phyloP scores from a whole-genome alignment of 2,329 filamentous ascomycete species.

The Colletotrichum musae region DNA sequence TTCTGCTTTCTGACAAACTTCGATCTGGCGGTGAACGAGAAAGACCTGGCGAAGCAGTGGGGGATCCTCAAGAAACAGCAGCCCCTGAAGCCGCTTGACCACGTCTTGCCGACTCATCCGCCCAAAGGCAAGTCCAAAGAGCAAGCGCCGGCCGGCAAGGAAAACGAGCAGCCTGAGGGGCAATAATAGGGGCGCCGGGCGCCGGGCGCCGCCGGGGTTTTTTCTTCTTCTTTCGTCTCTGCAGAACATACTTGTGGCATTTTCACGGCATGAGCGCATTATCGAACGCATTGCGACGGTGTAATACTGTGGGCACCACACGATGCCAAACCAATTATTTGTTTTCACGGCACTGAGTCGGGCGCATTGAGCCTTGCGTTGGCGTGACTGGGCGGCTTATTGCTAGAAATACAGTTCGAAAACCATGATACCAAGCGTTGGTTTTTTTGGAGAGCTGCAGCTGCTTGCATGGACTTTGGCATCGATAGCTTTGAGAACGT shows the following conservation, averaged over 20 bases:
- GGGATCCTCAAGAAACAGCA: conserved; percentile 49
- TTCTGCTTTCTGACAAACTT: conserved; percentile 92
- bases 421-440: conserved; percentile 35
- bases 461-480: too few relatives aligned
- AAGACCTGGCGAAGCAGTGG: conserved; percentile 52
- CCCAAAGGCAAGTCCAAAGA: conserved; percentile 41
- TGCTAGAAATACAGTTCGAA: conserved; percentile 25
- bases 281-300: conserved; percentile 29
- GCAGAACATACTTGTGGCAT: not conserved
- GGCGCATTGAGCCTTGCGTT: conserved; percentile 7
- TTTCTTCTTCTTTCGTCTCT: not conserved
- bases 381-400: conserved; percentile 15
- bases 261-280: conserved; percentile 21
- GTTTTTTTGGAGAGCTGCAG: conserved; percentile 11
- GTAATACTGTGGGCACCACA: conserved; percentile 23
- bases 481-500: not conserved
- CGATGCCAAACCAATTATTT: not conserved
- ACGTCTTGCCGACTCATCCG: conserved; percentile 47
- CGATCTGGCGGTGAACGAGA: conserved; percentile 73
- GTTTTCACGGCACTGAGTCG: conserved; percentile 5
- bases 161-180: conserved; percentile 23
- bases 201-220: not conserved
- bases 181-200: not conserved
- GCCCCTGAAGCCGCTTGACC: conserved; percentile 30
- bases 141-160: conserved; percentile 7